Evolutionary conservation across 2,329 filamentous ascomycete species (phyloP).

Genomic region (Apiospora rasikravindrae): DNA sequence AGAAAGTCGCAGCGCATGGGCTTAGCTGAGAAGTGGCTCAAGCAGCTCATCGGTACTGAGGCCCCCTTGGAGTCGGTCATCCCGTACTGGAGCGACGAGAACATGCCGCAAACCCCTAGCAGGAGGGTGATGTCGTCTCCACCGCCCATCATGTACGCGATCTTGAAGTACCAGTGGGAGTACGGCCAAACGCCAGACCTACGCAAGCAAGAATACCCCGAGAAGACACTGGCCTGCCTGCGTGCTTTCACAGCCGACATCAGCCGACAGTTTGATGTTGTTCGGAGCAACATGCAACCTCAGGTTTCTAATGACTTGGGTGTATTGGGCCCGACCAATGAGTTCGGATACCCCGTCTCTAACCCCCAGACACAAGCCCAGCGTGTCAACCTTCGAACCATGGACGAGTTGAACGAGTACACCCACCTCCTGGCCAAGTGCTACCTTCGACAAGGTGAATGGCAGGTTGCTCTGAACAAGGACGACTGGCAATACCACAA

Average conservation of each 20-base stretch:
- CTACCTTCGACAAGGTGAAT: slow-evolving; percentile 95
- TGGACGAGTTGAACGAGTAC: slow-evolving; percentile 62
- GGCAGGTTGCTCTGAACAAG: slow-evolving; percentile 85
- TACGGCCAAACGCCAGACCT: slow-evolving; percentile 67
- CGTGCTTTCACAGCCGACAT: slow-evolving; percentile 66
- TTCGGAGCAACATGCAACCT: slow-evolving; percentile 52
- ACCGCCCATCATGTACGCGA: slow-evolving; percentile 91
- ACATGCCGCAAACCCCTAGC: neutral
- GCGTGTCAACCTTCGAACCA: slow-evolving; percentile 36
- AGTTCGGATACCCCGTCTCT: slow-evolving; percentile 57
- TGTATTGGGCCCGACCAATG: slow-evolving; percentile 36
- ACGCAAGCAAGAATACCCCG: slow-evolving; percentile 50
- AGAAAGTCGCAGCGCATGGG: slow-evolving; percentile 95
- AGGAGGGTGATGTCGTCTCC: slow-evolving; percentile 34
- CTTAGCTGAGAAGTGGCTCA: slow-evolving; percentile 91
- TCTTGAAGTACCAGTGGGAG: slow-evolving; percentile 97
- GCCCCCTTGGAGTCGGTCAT: slow-evolving; percentile 65
- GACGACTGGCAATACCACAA: slow-evolving; percentile 88
- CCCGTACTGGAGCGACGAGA: slow-evolving; percentile 59
- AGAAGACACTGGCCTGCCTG: slow-evolving; percentile 64
- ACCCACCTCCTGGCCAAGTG: slow-evolving; percentile 87
- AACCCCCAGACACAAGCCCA: slow-evolving; percentile 20
- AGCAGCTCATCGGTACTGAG: slow-evolving; percentile 81
- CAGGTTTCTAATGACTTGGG: slow-evolving; percentile 51
- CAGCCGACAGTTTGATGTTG: slow-evolving; percentile 58